Percentiles rank a stretch among this genome's conserved stretches.
Evolutionary conservation across 208 protist genomes (phyloP).

Genomic region (Porcisia deanei): DNA sequence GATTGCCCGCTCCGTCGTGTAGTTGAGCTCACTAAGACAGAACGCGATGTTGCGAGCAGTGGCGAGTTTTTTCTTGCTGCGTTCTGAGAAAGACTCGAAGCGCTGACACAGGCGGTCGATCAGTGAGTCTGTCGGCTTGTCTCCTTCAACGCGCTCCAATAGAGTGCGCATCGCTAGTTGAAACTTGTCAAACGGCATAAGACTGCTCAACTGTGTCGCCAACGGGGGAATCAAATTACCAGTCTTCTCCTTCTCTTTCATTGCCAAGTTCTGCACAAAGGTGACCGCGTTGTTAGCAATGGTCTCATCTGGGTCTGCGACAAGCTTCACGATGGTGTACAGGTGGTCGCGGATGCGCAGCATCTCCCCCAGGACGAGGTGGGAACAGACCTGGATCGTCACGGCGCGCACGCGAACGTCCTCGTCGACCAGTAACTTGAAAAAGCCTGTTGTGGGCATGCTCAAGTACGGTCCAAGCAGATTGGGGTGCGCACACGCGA

Average conservation of each 20-base stretch:
- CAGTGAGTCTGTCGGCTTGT: conserved; percentile 89
- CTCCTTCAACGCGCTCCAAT: conserved; percentile 86
- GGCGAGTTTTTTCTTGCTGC: conserved; percentile 64
- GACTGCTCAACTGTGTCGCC: conserved; percentile 70
- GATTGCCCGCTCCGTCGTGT: conserved; percentile 73
- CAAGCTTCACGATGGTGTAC: conserved; percentile 85
- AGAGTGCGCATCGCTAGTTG: conserved; percentile 82
- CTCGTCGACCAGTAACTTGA: conserved; percentile 83
- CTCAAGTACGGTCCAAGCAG: conserved; percentile 79
- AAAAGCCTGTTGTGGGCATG: conserved; percentile 75
- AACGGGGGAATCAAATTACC: conserved; percentile 90
- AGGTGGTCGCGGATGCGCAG: conserved; percentile 88
- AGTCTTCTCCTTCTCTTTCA: conserved; percentile 89
- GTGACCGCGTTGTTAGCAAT: conserved; percentile 86
- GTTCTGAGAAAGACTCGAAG: conserved; percentile 82
- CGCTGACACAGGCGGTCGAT: conserved; percentile 87
- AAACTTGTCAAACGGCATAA: conserved; percentile 83
- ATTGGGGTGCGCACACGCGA: conserved; percentile 90
- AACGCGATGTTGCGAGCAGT: conserved; percentile 85
- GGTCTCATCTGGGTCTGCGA: conserved; percentile 83
- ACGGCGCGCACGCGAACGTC: conserved; percentile 86
- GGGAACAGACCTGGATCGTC: conserved; percentile 92
- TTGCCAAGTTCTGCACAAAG: conserved; percentile 88
- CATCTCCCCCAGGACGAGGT: conserved; percentile 90
- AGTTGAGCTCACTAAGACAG: conserved; percentile 83